Evolutionary conservation across 164 flowering plant species (phyloP), one percentile per base, ranked within the genome.

Genomic region (Berberis thunbergii): DNA sequence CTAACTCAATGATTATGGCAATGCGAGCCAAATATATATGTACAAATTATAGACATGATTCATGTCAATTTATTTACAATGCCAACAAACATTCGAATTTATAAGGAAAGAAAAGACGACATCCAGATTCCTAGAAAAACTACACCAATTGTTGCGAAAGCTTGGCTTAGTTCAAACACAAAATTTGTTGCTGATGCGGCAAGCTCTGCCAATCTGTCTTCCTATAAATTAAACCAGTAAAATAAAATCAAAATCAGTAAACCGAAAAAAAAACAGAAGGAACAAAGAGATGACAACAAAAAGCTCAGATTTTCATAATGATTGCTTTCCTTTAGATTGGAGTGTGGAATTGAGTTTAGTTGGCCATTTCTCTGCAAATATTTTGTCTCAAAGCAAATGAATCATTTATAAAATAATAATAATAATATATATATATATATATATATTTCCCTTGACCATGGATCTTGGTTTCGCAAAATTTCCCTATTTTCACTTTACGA

Each of bases 71-170:
- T 77, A 77, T 80, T 49, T 74, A 78, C 83, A 78, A 1, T 60
- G 44, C 45, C 43, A 60, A 41, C 5, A 60, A 55, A 52, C 61
- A 42, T 63, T 62, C 43, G 40, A 62, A 42, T 70, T 71, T 63
- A 88, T 7, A 69, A 63, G 6, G 81, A 69, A 40, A 89, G 79
- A 68, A 67, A 76, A 63, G 87, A 83, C 45, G 89, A 70, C 74
- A 84, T 70, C 97, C 98, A 94, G 62, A 94, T 87, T 57, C 91
- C 98, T 42, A 88, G 67, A 1, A 87, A 82, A n/a, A 91, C 96
- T 12, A 88, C 63, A 7, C 80, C 87, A 10, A 94, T 50, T 1
- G 97, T 94, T 42, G 86, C 95, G 63, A 88, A 73, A 70, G 95
- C 96, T 76, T 90, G 98, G 44, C 80, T 81, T 48, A 87, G 39